These are phyloP conservation scores for Alternaria sp. DNA, from an alignment of 2,329 filamentous ascomycete species.

Conservation along the genomic window DNA sequence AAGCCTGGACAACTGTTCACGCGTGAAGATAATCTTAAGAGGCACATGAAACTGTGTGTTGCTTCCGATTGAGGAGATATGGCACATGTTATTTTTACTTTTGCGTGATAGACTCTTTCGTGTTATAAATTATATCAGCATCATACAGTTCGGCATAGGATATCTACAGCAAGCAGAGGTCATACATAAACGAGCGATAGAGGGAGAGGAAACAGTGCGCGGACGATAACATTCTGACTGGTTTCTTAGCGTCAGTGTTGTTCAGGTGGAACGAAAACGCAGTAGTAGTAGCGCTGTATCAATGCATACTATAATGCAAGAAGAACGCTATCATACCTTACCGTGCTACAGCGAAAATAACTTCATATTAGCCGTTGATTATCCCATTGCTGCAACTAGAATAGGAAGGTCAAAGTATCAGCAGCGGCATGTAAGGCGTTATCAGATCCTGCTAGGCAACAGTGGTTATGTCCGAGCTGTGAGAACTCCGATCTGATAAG, in stretches of 20 bases:
- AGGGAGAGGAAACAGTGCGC: not conserved
- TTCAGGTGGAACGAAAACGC: not conserved
- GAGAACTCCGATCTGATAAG: too few relatives aligned
- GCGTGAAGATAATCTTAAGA: too few relatives aligned
- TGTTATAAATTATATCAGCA: too few relatives aligned
- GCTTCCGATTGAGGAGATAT: too few relatives aligned
- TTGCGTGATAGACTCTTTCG: too few relatives aligned
- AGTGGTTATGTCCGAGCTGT: not conserved
- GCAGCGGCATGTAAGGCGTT: not conserved
- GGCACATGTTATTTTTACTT: too few relatives aligned
- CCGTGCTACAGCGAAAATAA: not conserved
- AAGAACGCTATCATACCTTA: not conserved
- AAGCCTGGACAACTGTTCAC: too few relatives aligned
- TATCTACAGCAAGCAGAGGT: too few relatives aligned
- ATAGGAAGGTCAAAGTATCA: not conserved
- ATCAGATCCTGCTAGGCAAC: slow-evolving; percentile 2
- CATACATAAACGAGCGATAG: too few relatives aligned
- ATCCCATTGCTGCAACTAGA: not conserved
- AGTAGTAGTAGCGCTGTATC: not conserved
- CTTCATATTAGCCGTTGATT: not conserved
- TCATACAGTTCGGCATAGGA: too few relatives aligned
- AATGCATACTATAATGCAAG: not conserved
- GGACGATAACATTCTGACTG: not conserved
- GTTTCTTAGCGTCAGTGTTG: not conserved
- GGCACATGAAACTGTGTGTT: too few relatives aligned